Base-by-base conservation (phyloP, 805 yeast genomes). In the Peterozyma toletana region DNA sequence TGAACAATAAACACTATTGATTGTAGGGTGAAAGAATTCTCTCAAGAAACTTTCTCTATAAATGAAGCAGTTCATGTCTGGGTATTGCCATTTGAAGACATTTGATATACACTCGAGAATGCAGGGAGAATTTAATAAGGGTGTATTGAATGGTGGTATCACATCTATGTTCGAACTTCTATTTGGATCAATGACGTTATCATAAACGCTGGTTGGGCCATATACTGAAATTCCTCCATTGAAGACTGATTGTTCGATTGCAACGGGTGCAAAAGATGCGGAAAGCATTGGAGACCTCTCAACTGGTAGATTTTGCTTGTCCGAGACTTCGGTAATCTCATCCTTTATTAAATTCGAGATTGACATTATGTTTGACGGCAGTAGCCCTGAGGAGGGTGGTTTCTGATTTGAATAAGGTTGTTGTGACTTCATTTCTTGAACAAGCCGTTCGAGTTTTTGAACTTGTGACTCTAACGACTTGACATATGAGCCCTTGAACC, bases 81-180 rank as follows among this genome's bases (percentile, higher is more conserved):
- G 85, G 49, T 80, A 80, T 48, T 76, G 73, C 80, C 83, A 78
- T n/a, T 69, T 70, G 56, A 78, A 80, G 55, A 80, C 13, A 31
- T 31, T 31, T 11, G 34, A 31, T 13, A 31, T 11, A 31, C 34
- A 31, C 15, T 31, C 14, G 5, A 69, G n/a, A 68, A 55, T 50
- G 9, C 13, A 31, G 34, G 34, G 34, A 31, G 34, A 31, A 9
- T 31, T 31, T 9, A 31, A 31, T 31, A 31, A 31, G 15, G 34
- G 34, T 14, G 15, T 31, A 31, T 36, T 36, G 38, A 36, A 21
- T 11, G 38, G 13, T 5, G 38, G 29, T 16, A 36, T 15, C 7
- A 21, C 7, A 21, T 21, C 27, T 9, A 36, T n/a, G 5, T 36
- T 21, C 5, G 14, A 13, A 5, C 10, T 21, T 31, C 10, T 31